These are phyloP conservation scores for Pyrus communis DNA, from an alignment of 306 rosid genomes.

Conservation along the genomic window DNA sequence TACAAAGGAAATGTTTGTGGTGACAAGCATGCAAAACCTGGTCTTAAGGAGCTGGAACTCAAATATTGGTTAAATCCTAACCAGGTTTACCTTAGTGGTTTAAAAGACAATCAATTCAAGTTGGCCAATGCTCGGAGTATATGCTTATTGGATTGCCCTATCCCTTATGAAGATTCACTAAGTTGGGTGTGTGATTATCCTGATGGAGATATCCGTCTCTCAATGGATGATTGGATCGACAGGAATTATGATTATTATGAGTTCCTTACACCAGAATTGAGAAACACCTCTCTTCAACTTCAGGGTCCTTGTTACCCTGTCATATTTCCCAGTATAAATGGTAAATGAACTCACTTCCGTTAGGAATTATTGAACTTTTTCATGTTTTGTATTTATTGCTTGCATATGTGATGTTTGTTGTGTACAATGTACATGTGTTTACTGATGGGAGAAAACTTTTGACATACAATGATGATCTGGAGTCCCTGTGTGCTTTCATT, in stretches of 20 bases:
- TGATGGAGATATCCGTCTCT: conserved; percentile 71
- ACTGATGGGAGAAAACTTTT: background rate
- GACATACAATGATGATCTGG: background rate
- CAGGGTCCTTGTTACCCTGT: conserved; percentile 99
- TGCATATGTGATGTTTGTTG: background rate
- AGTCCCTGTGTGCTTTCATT: background rate
- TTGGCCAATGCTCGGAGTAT: conserved; percentile 69
- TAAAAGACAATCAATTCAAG: conserved; percentile 57
- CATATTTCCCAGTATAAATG: conserved; percentile 93
- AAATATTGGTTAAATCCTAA: conserved; percentile 88
- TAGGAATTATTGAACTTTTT: background rate
- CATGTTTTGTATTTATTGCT: background rate
- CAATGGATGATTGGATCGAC: conserved; percentile 64
- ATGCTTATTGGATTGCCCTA: conserved; percentile 82
- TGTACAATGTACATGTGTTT: background rate
- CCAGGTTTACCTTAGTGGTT: conserved; percentile 87
- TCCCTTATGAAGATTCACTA: conserved; percentile 72
- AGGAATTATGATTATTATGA: conserved; percentile 75
- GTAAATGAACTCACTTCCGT: conserved; percentile 30
- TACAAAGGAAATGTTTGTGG: conserved; percentile 95
- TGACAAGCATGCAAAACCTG: conserved; percentile 71
- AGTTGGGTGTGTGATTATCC: conserved; percentile 97
- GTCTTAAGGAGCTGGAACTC: conserved; percentile 67
- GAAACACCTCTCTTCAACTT: conserved; percentile 87
- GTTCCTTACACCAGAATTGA: conserved; percentile 89